Conservation (phyloP, 2,329 filamentous ascomycete species). For the Fusarium sp. region DNA sequence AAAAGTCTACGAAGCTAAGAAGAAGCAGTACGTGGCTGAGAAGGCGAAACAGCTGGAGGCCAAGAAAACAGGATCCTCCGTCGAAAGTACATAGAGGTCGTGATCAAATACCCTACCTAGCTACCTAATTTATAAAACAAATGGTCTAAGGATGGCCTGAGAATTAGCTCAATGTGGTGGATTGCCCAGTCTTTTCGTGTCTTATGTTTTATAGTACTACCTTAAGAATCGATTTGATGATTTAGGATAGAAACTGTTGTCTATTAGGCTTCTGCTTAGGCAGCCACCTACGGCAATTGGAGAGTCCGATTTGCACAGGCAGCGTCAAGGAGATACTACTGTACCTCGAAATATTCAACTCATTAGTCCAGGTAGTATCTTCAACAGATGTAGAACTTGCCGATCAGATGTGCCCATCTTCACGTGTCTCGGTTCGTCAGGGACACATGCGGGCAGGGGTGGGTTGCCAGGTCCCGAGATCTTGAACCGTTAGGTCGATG, state of each 20-base stretch:
- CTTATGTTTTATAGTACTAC: neutral
- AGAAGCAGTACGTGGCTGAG: slow-evolving; percentile 55
- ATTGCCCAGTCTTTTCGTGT: neutral
- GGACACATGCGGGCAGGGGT: slow-evolving; percentile 8
- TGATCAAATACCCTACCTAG: neutral
- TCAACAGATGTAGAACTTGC: neutral
- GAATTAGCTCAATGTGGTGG: neutral
- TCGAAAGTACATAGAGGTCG: neutral
- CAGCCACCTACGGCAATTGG: neutral
- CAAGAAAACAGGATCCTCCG: neutral
- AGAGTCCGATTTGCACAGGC: neutral
- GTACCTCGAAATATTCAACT: neutral
- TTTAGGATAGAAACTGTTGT: neutral
- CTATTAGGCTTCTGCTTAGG: neutral
- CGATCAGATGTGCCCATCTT: neutral
- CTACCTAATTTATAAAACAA: neutral
- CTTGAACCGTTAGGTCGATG: neutral
- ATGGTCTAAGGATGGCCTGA: neutral
- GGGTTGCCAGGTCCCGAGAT: slow-evolving; percentile 6
- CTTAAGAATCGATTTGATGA: neutral
- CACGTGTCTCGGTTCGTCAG: slow-evolving; percentile 27
- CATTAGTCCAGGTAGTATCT: neutral
- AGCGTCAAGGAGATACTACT: neutral
- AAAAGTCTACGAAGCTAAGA: slow-evolving; percentile 61
- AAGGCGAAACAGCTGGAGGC: neutral